Base-by-base conservation (phyloP, 768 basidiomycete genomes). In the Pulveroboletus ravenelii region DNA sequence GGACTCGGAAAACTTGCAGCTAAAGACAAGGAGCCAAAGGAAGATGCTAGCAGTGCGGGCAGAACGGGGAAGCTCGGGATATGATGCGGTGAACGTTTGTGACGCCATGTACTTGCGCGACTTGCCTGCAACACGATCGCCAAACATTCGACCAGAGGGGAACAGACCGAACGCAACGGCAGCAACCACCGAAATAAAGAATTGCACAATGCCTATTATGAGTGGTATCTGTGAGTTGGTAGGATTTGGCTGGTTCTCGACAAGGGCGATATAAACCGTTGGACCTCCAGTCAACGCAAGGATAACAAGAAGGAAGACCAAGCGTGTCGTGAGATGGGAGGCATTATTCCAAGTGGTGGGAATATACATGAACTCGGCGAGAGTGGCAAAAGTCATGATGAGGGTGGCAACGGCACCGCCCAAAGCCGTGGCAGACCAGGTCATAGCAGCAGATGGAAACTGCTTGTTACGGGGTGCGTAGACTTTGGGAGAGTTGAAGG, bases 301-400 rank as follows among this genome's bases (percentile, higher is more conserved):
- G 59, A 94, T 88, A 70, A 96, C 78, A 50, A 96, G 73, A 40
- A 99, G 80, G 77, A 97, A 96, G 56, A 94, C 68, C 50, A 98
- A 78, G 38, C 96, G 91, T 29, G 93, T 93, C 6, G 92, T 91
- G 47, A 99, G 81, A 70, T 99, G 96, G 3, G 92, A 92, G 23
- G 94, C 93, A 67, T 98, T 99, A 71, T 96, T 93, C 96, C 96
- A 98, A 9, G 91, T 97, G 5, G 94, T 96, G 20, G 95, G 95
- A 59, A 97, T 95, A 75, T 95, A 96, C 47, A 87, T 84, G 67
- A 94, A 98, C 69, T 99, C 96, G 56, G 91, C 90, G 25, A 95
- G 65, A 20, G 95, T 98, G 37, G 94, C 96, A 48, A 79, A 69
- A 53, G 97, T 85, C 93, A 95, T 95, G 76, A 99, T 96, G 49